Evolutionary conservation across 345 rosid genomes (phyloP).

Genomic region (Geranium brycei): DNA sequence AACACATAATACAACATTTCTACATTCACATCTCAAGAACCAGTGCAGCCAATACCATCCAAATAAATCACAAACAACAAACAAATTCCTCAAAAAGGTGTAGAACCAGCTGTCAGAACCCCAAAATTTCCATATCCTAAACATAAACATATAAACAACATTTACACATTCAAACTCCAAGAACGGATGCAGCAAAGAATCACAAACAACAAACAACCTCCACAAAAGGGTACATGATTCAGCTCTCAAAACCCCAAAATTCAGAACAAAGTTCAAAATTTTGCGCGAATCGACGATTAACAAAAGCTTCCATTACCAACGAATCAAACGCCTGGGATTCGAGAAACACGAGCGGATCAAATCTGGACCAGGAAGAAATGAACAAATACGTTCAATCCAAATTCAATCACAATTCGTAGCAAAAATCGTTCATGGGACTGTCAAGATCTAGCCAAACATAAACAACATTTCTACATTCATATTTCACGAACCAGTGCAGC

Average conservation of each 20-base stretch:
- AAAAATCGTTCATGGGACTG: too few species aligned
- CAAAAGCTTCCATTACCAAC: neutral
- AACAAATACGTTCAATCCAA: too few species aligned
- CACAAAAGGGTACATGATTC: too few species aligned
- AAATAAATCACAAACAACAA: neutral
- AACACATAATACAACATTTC: neutral
- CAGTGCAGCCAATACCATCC: neutral
- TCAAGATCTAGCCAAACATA: too few species aligned
- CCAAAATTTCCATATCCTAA: neutral
- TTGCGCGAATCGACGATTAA: neutral
- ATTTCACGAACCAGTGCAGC: neutral
- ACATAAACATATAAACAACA: too few species aligned
- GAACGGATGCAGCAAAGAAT: too few species aligned
- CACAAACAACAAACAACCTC: too few species aligned
- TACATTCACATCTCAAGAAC: neutral
- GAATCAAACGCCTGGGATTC: neutral
- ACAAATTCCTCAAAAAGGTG: neutral
- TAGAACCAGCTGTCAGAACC: neutral
- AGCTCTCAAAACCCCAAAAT: too few species aligned
- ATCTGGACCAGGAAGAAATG: too few species aligned
- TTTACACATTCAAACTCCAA: too few species aligned
- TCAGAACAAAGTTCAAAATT: too few species aligned
- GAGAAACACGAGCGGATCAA: neutral
- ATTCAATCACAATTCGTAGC: too few species aligned
- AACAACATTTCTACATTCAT: neutral